These are phyloP conservation scores for Tuber calosporum DNA, from an alignment of 495 filamentous ascomycete species.

Conservation along the genomic window DNA sequence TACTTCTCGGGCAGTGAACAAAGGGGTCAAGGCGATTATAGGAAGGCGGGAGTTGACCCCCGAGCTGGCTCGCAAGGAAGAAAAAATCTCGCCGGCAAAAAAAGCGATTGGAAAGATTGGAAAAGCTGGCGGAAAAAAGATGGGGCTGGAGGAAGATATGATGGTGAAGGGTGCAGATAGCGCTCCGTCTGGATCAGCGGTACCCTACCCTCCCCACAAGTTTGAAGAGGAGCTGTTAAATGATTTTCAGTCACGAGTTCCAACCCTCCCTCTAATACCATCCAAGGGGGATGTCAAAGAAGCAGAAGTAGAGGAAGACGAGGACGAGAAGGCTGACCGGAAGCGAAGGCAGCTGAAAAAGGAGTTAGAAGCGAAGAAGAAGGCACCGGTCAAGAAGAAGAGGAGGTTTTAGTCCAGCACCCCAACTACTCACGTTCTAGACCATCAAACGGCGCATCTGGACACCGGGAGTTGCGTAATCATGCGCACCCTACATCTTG, in stretches of 20 bases:
- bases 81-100: slow-evolving; percentile 49
- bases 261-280: slow-evolving; percentile 15
- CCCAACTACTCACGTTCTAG: neutral
- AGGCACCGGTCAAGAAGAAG: slow-evolving; percentile 53
- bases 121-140: slow-evolving; percentile 63
- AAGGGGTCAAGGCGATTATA: slow-evolving; percentile 43
- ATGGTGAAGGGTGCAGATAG: slow-evolving; percentile 13
- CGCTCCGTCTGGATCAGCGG: neutral
- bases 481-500: neutral
- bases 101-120: slow-evolving; percentile 55
- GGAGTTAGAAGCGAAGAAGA: slow-evolving; percentile 52
- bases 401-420: slow-evolving; percentile 47
- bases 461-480: neutral
- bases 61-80: slow-evolving; percentile 13
- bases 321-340: slow-evolving; percentile 49
- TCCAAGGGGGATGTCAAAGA: slow-evolving; percentile 25
- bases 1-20: slow-evolving; percentile 26
- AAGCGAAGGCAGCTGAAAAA: slow-evolving; percentile 53
- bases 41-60: slow-evolving; percentile 43
- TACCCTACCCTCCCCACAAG: slow-evolving; percentile 3
- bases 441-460: neutral
- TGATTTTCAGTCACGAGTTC: slow-evolving; percentile 12
- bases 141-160: slow-evolving; percentile 51
- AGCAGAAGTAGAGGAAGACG: slow-evolving; percentile 43
- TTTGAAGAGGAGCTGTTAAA: slow-evolving; percentile 6